phyloP scores from a whole-genome alignment of 2,329 filamentous ascomycete genomes.

The Trichoderma arundinaceum region DNA sequence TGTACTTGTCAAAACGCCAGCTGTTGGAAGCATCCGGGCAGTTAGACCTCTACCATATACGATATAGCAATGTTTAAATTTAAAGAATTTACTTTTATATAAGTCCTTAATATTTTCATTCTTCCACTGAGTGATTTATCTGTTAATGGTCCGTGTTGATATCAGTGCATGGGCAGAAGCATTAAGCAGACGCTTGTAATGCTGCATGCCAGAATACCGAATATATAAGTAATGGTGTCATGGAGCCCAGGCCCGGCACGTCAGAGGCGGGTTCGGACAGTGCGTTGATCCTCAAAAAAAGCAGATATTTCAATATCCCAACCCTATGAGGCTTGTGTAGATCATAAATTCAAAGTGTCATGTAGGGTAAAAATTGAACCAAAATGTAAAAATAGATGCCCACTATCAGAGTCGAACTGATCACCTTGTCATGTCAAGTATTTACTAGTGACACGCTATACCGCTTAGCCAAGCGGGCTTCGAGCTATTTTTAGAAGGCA shows the following conservation, averaged over 20 bases:
- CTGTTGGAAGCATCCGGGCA: background rate
- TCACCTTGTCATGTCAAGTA: constrained; percentile 30
- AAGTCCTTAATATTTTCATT: background rate
- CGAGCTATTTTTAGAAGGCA: background rate
- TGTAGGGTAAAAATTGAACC: background rate
- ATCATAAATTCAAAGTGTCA: background rate
- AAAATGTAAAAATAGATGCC: constrained; percentile 22
- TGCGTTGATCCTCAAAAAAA: background rate
- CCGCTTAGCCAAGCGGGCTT: constrained; percentile 29
- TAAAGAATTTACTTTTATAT: background rate
- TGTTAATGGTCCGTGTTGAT: background rate
- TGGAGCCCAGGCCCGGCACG: background rate
- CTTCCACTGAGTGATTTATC: background rate
- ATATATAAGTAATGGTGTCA: background rate
- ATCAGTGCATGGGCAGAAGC: background rate
- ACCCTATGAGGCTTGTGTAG: background rate
- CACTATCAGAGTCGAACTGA: constrained; percentile 31
- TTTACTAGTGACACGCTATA: constrained; percentile 31
- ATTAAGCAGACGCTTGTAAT: background rate
- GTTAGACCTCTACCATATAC: background rate
- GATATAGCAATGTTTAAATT: constrained; percentile 11
- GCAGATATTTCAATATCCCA: background rate
- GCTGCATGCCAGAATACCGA: background rate
- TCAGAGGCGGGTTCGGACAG: background rate
- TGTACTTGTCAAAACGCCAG: background rate